phyloP scores from a whole-genome alignment of 257 asterid species.

The Ajuga chamaepitys region DNA sequence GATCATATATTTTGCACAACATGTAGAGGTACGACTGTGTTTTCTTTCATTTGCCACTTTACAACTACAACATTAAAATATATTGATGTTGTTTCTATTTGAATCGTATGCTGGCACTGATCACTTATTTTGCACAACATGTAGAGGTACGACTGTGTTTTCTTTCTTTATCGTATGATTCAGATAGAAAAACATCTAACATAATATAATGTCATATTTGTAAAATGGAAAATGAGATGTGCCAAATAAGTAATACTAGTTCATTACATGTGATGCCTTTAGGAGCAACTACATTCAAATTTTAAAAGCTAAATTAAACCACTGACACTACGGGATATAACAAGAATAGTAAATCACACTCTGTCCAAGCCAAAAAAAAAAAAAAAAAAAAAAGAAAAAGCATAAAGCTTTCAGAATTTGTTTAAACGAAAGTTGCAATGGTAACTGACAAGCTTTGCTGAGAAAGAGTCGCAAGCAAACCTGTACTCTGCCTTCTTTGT shows the following conservation, averaged over 20 bases:
- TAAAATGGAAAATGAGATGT: too few relatives aligned
- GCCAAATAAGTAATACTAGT: too few relatives aligned
- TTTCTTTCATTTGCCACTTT: too few relatives aligned
- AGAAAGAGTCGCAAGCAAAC: slow-evolving; percentile 24
- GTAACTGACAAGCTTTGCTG: background rate
- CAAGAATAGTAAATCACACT: background rate
- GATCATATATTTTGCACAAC: background rate
- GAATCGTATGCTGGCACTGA: too few relatives aligned
- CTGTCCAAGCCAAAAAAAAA: background rate
- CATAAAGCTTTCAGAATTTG: background rate
- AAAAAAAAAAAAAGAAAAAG: background rate
- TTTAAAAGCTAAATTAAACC: background rate
- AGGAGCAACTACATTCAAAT: background rate
- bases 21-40: too few relatives aligned
- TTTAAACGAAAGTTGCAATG: background rate
- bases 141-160: too few relatives aligned
- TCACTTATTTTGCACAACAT: too few relatives aligned
- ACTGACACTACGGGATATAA: background rate
- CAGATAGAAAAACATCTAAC: too few relatives aligned
- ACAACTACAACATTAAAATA: too few relatives aligned
- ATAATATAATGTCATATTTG: too few relatives aligned
- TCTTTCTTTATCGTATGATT: too few relatives aligned
- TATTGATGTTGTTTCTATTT: too few relatives aligned
- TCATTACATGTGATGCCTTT: background rate
- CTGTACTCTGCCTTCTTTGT: slow-evolving; percentile 73